A percentile compares a stretch with the other conserved stretches of the same genome.
These are phyloP conservation scores for Orychophragmus violaceus DNA, from an alignment of 345 rosid species.

Conservation along the genomic window DNA sequence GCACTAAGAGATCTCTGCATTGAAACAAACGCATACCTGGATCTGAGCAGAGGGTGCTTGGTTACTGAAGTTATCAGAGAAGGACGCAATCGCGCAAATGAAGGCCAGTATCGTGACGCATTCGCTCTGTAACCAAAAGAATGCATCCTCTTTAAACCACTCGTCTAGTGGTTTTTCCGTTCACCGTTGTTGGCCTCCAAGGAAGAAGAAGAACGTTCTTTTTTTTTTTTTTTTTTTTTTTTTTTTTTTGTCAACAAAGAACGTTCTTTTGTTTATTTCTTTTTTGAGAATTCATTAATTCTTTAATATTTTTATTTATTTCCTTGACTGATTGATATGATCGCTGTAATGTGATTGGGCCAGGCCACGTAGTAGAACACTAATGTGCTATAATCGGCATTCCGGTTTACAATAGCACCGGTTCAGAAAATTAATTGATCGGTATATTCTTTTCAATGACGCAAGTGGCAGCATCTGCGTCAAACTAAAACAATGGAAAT, in stretches of 20 bases:
- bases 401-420: neutral
- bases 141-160: slow-evolving; percentile 47
- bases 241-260: no score
- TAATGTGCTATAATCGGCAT: neutral
- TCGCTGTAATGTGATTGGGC: slow-evolving; percentile 20
- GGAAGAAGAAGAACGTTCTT: neutral
- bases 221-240: no score
- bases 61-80: slow-evolving; percentile 78
- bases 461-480: no score
- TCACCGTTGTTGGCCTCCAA: neutral
- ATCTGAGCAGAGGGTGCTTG: slow-evolving; percentile 76
- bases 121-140: slow-evolving; percentile 83
- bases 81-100: slow-evolving; percentile 73
- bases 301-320: slow-evolving; percentile 5
- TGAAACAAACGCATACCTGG: slow-evolving; percentile 42
- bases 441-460: neutral
- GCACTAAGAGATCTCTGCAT: neutral
- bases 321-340: neutral
- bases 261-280: neutral
- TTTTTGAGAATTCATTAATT: neutral
- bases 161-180: neutral
- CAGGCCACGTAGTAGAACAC: slow-evolving; percentile 1
- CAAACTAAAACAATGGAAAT: no score
- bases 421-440: neutral
- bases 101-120: slow-evolving; percentile 78